These are phyloP conservation scores for Debaryomycetaceae sp. DNA, from an alignment of 1,139 yeast species.

Conservation along the genomic window DNA sequence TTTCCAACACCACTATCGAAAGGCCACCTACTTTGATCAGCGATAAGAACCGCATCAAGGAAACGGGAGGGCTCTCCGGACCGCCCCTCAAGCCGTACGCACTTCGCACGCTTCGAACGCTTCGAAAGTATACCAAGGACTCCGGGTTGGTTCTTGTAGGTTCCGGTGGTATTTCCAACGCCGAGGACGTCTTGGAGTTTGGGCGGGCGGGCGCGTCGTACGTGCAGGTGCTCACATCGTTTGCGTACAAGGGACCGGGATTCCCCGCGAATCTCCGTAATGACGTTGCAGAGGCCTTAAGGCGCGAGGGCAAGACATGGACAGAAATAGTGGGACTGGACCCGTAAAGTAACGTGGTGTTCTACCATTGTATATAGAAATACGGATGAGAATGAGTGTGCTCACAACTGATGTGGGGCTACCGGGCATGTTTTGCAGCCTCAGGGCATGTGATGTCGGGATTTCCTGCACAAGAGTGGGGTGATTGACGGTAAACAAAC, in stretches of 20 bases:
- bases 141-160: constrained; percentile 69
- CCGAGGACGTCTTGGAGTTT: constrained; percentile 82
- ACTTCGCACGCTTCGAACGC: constrained; percentile 53
- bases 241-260: constrained; percentile 91
- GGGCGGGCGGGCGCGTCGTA: constrained; percentile 90
- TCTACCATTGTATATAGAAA: no score
- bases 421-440: no score
- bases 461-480: no score
- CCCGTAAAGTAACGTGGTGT: constrained; percentile 14
- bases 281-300: constrained; percentile 58
- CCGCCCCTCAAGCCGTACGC: constrained; percentile 80
- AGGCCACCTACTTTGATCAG: constrained; percentile 51
- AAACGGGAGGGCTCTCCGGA: constrained; percentile 88
- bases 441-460: no score
- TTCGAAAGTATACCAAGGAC: constrained; percentile 69
- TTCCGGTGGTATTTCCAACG: constrained; percentile 85
- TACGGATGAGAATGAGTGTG: no score
- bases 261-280: constrained; percentile 67
- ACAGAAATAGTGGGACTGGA: constrained; percentile 58
- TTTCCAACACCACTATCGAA: constrained; percentile 83
- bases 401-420: no score
- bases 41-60: constrained; percentile 29
- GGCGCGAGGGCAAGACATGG: constrained; percentile 77
- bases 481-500: no score
- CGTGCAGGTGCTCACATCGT: constrained; percentile 78